Evolutionary conservation across 163 green algal genomes (phyloP), one percentile per base, ranked within the genome.

Genomic region (Scenedesmus sp.): DNA sequence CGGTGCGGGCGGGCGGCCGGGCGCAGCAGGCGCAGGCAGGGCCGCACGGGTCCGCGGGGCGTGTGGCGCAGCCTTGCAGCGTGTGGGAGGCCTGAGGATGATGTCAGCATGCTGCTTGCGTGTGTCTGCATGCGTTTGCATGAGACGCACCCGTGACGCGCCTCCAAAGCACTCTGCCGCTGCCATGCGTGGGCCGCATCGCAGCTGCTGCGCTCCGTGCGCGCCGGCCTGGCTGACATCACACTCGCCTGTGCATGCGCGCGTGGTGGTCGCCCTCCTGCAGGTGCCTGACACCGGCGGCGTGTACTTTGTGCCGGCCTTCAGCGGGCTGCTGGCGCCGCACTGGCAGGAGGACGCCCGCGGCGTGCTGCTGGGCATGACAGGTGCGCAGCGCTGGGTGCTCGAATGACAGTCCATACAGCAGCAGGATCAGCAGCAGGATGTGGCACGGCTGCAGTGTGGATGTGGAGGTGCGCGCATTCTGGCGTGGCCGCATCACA

Each of bases 231-330:
- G 22, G 20, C 6, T 70, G 56, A 70, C 20, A n/a, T n/a, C 1
- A 33, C 56, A 70, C 56, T n/a, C 1, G 56, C 20, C n/a, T 61
- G 51, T 61, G 22, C 56, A n/a, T 70, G 56, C n/a, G 56, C 22
- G 20, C 0, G 20, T 70, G 3, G 56, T 70, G 56, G 20, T n/a
- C n/a, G 56, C 56, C 4, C 2, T n/a, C 65, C 40, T 78, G 53
- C 46, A 78, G 68, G 94, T 97, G 87, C 83, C 88, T 26, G 88
- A 95, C 89, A 95, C 92, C n/a, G 96, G 92, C 16, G 97, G 97
- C 33, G 97, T 99, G 56, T 98, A 98, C 93, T 99, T 99, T 94
- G 98, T 99, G 51, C 98, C 98, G 1, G 98, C 98, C 0, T 99
- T 99, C 91, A 94, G 91, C 26, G 97, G 98, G 3, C 94, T 99